Conservation (phyloP, 1,284 basidiomycete genomes). For the Leccinum fuscescens region DNA sequence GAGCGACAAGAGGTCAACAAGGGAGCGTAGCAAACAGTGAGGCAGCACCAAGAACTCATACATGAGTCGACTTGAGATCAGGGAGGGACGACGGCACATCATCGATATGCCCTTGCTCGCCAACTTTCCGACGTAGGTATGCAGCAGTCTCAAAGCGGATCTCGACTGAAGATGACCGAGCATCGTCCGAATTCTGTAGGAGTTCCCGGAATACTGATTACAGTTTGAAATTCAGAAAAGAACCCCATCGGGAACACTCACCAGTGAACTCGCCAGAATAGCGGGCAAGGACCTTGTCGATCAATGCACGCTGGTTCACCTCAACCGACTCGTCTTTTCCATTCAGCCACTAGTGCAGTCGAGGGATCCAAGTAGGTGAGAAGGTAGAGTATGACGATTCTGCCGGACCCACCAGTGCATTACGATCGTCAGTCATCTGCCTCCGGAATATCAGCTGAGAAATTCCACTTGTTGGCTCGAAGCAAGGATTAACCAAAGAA, state of each 20-base stretch:
- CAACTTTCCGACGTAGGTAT: constrained; percentile 44
- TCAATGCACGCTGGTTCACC: constrained; percentile 92
- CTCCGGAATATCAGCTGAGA: not conserved
- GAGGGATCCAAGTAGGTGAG: not conserved
- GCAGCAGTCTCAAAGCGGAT: constrained; percentile 61
- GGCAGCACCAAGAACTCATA: constrained; percentile 22
- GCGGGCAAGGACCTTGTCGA: constrained; percentile 90
- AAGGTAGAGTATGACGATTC: not conserved
- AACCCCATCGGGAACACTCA: constrained; percentile 18
- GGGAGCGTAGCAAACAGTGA: not conserved
- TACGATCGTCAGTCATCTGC: constrained; percentile 14
- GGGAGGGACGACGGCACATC: constrained; percentile 39
- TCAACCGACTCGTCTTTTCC: constrained; percentile 85
- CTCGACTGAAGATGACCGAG: constrained; percentile 76
- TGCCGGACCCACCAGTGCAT: constrained; percentile 10
- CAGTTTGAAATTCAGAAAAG: not conserved
- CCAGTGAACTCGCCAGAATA: constrained; percentile 93
- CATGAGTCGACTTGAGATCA: constrained; percentile 60
- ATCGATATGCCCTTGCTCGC: constrained; percentile 2
- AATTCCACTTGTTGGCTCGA: not conserved
- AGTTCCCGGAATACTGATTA: constrained; percentile 81
- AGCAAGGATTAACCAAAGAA: not conserved
- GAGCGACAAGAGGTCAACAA: constrained; percentile 14
- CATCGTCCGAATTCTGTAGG: constrained; percentile 94
- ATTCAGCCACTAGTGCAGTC: constrained; percentile 53